Evolutionary conservation across 176 grass and related monocot species (phyloP), one percentile per base, ranked within the genome.

Genomic region (Juncus inflexus): DNA sequence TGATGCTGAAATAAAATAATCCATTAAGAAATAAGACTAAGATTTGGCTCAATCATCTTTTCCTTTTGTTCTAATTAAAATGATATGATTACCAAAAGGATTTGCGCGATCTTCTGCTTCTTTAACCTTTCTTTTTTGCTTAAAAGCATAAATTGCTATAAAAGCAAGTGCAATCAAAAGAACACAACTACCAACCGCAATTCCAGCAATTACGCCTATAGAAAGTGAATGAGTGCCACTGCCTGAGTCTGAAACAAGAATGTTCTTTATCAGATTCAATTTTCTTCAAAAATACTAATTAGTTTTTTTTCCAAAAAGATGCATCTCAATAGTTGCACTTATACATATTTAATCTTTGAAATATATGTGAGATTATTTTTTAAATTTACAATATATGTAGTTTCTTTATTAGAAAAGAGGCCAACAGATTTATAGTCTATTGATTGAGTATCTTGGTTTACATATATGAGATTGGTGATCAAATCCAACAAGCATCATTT

Each of bases 71-170:
- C 50, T 64, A 28, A 60, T 76, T 59, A 7, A 13, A 35, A 70
- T 73, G n/a, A 64, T 35, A 28, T 66, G 52, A 60, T 36, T 74
- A 95, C 86, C 89, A 47, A 99, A 92, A 82, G 85, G 89, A 42
- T 84, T 64, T 40, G 80, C 55, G 68, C 64, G 72, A 72, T 63
- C 76, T 1, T 40, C 65, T 39, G 72, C 52, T 78, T 76, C 57
- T 58, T 43, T 58, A 63, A 76, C 78, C 50, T 7, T 78, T 76
- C 60, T 86, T 75, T 77, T 99, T 70, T 86, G 89, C 62, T 66
- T 76, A 40, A 82, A 61, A 64, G 88, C 89, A 76, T 92, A 99
- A 55, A 92, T 54, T 41, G 65, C 83, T 42, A 84, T 36, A 4
- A 42, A 49, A 86, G 83, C 70, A 63, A 99, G 78, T 43, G 74